A percentile compares a stretch with the other conserved stretches of the same genome.
phyloP scores from a whole-genome alignment of 768 basidiomycete species.

The Sporobolomyces roseus region DNA sequence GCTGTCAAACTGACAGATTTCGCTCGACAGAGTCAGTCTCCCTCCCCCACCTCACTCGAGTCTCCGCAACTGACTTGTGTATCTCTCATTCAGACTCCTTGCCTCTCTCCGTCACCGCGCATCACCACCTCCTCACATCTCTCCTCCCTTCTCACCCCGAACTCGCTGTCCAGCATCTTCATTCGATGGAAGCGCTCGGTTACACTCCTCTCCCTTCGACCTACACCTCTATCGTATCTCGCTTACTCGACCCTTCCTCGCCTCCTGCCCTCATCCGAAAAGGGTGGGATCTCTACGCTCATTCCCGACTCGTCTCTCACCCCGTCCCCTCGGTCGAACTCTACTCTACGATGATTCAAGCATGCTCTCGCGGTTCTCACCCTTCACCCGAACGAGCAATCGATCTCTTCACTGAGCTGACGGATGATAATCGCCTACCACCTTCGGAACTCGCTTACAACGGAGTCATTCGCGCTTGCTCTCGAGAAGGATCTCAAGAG shows the following conservation, averaged over 20 bases:
- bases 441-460: constrained; percentile 71
- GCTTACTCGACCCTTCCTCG: constrained; percentile 49
- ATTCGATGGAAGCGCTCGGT: constrained; percentile 64
- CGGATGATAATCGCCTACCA: constrained; percentile 36
- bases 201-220: constrained; percentile 66
- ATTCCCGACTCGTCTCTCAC: constrained; percentile 95
- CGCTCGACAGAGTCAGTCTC: constrained; percentile 53
- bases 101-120: constrained; percentile 53
- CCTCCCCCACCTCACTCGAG: constrained; percentile 4
- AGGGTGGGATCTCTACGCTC: constrained; percentile 89
- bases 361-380: constrained; percentile 62
- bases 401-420: constrained; percentile 93
- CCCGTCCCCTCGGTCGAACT: constrained; percentile 67
- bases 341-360: constrained; percentile 81
- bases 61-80: constrained; percentile 5
- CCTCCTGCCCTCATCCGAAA: constrained; percentile 58
- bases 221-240: constrained; percentile 64
- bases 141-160: constrained; percentile 57
- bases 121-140: constrained; percentile 62
- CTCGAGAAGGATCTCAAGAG: constrained; percentile 52
- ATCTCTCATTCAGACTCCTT: constrained; percentile 31
- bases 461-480: constrained; percentile 77
- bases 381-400: constrained; percentile 85
- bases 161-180: constrained; percentile 64
- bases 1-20: constrained; percentile 55